Evolutionary conservation across 176 grass and related monocot species (phyloP).

Genomic region (Chloris gayana): DNA sequence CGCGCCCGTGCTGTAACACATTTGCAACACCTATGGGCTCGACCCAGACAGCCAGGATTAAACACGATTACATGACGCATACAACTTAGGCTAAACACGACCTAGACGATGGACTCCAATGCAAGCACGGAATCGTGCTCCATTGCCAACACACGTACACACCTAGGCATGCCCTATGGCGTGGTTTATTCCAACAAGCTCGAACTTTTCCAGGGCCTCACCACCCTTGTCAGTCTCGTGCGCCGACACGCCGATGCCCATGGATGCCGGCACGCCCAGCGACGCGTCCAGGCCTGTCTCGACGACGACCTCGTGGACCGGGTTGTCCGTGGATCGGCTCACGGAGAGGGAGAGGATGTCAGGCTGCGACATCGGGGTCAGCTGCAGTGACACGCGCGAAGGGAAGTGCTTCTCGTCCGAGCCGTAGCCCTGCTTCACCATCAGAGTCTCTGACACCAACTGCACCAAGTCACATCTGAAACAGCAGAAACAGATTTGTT

Average conservation of each 20-base stretch:
- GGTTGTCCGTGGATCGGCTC: conserved; percentile 72
- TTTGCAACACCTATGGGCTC: too few relatives aligned
- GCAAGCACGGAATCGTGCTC: too few relatives aligned
- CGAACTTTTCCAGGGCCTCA: conserved; percentile 79
- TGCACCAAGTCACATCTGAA: conserved; percentile 69
- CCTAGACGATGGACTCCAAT: too few relatives aligned
- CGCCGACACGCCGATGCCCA: conserved; percentile 50
- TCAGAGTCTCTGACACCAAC: conserved; percentile 72
- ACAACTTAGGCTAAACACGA: too few relatives aligned
- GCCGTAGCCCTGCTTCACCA: conserved; percentile 70
- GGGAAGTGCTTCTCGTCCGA: conserved; percentile 85
- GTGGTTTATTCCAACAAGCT: too few relatives aligned
- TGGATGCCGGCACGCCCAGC: conserved; percentile 35
- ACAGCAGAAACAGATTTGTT: background rate
- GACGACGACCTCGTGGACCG: conserved; percentile 44
- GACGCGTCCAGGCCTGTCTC: conserved; percentile 53
- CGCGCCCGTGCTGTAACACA: too few relatives aligned
- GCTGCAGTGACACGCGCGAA: conserved; percentile 70
- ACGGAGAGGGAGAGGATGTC: conserved; percentile 69
- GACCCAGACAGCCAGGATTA: too few relatives aligned
- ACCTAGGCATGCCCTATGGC: too few relatives aligned
- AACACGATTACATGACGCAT: too few relatives aligned
- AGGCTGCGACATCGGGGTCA: conserved; percentile 58
- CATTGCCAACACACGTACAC: too few relatives aligned
- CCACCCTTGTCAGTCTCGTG: conserved; percentile 50